Evolutionary conservation across 2,329 filamentous ascomycete genomes (phyloP).

Genomic region (Paracamarosporium sp.): DNA sequence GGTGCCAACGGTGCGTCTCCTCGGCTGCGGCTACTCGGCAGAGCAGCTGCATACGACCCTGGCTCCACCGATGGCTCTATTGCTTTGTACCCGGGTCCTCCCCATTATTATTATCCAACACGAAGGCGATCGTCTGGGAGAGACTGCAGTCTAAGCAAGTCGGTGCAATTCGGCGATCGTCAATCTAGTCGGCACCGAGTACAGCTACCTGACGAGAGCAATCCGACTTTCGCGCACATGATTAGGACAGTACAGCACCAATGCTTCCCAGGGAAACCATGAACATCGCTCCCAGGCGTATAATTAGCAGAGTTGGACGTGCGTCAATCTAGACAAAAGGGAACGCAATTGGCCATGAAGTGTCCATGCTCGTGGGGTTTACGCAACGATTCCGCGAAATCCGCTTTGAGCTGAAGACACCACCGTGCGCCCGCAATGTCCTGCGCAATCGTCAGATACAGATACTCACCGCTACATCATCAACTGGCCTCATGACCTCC

Average conservation of each 20-base stretch:
- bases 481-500: slow-evolving; percentile 1
- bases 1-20: not conserved
- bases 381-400: not conserved
- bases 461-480: slow-evolving; percentile 5
- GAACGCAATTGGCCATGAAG: no score
- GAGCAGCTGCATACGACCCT: not conserved
- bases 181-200: not conserved
- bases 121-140: not conserved
- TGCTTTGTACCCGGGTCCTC: not conserved
- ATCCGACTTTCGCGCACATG: not conserved
- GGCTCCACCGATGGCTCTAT: not conserved
- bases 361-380: no score
- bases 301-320: not conserved
- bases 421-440: not conserved
- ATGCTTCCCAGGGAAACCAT: not conserved
- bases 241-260: not conserved
- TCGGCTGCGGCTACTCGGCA: slow-evolving; percentile 5
- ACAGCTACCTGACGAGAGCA: not conserved
- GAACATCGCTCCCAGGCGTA: not conserved
- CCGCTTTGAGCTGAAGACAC: not conserved
- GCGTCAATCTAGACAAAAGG: no score
- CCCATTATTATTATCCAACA: not conserved
- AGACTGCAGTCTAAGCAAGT: not conserved
- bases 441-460: not conserved
- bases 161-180: not conserved